Evolutionary conservation across 1,284 basidiomycete species (phyloP).

Genomic region (Wolfiporia cocos): DNA sequence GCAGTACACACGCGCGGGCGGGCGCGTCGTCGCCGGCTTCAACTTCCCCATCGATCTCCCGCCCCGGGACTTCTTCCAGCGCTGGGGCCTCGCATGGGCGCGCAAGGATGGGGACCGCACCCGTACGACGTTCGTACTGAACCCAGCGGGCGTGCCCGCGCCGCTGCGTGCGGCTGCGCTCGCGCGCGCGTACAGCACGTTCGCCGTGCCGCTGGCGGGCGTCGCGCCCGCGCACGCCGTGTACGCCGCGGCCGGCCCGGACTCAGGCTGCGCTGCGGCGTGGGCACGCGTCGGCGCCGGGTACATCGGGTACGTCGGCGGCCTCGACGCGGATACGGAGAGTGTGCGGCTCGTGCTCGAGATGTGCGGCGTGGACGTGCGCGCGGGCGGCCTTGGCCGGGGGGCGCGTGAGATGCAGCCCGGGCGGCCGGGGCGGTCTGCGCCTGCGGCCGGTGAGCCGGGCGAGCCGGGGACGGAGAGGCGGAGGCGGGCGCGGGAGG

Average conservation of each 20-base stretch:
- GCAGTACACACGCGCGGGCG: conserved; percentile 10
- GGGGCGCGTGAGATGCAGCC: too few species aligned
- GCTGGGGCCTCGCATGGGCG: conserved; percentile 13
- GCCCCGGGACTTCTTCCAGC: conserved; percentile 12
- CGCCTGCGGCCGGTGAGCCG: too few species aligned
- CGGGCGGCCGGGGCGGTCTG: too few species aligned
- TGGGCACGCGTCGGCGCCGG: too few species aligned
- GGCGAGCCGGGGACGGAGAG: too few species aligned
- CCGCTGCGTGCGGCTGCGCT: conserved; percentile 10
- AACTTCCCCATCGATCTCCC: not conserved
- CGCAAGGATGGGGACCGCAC: conserved; percentile 11
- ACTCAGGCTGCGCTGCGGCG: too few species aligned
- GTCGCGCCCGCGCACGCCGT: conserved; percentile 9
- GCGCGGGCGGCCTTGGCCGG: too few species aligned
- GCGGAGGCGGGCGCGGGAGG: conserved; percentile 8
- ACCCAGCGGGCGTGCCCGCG: conserved; percentile 13
- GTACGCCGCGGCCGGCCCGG: too few species aligned
- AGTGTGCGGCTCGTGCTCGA: too few species aligned
- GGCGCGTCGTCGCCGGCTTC: conserved; percentile 12
- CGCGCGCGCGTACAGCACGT: conserved; percentile 13
- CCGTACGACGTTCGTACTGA: conserved; percentile 15
- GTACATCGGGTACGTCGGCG: too few species aligned
- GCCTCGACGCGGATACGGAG: too few species aligned
- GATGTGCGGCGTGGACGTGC: too few species aligned
- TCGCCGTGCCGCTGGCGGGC: conserved; percentile 12